Evolutionary conservation across 306 rosid genomes (phyloP).

Genomic region (Cyclanthera cordifolia): DNA sequence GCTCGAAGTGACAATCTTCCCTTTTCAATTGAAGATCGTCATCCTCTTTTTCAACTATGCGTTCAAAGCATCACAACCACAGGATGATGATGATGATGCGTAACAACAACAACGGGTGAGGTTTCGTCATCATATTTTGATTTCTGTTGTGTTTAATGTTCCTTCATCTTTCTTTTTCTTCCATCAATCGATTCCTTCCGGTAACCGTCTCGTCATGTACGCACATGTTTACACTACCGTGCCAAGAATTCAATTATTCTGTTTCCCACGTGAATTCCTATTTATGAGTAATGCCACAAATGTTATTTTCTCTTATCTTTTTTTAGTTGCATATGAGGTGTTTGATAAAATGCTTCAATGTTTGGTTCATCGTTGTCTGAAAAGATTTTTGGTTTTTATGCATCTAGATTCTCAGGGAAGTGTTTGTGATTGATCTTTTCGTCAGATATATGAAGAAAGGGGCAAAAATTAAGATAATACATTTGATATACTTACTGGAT

Average conservation of each 20-base stretch:
- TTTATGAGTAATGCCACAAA: not conserved
- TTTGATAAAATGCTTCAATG: slow-evolving; percentile 3
- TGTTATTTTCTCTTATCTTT: too few relatives aligned
- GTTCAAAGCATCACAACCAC: too few relatives aligned
- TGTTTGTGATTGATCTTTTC: not conserved
- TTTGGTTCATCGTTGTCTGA: not conserved
- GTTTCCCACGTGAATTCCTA: slow-evolving; percentile 13
- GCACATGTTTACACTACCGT: not conserved
- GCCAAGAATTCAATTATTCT: not conserved
- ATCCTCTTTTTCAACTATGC: too few relatives aligned
- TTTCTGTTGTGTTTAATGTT: not conserved
- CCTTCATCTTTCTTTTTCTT: not conserved
- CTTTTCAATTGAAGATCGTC: too few relatives aligned
- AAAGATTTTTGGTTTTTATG: not conserved
- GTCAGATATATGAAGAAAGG: not conserved
- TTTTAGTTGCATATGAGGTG: not conserved
- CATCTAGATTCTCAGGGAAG: not conserved
- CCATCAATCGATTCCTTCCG: not conserved
- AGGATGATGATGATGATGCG: too few relatives aligned
- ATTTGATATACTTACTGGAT: slow-evolving; percentile 38
- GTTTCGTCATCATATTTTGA: not conserved
- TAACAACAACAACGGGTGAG: not conserved
- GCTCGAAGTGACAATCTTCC: too few relatives aligned
- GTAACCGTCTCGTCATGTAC: not conserved
- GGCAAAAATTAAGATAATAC: slow-evolving; percentile 26